Base-by-base conservation (phyloP, 257 asterid species). In the Rhazya stricta region DNA sequence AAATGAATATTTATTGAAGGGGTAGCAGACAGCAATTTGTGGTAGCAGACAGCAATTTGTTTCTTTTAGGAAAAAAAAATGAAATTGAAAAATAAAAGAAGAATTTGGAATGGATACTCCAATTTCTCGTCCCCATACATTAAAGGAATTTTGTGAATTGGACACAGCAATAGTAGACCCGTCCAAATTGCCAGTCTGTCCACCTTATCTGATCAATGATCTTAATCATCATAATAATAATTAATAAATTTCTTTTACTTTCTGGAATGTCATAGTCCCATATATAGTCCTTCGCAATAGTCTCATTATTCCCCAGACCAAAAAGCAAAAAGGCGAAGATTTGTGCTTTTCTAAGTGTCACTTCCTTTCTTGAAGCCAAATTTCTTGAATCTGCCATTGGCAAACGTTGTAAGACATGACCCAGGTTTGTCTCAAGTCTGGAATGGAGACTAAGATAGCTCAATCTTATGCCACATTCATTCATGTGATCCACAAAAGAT, bases 161-260 rank as follows among this genome's bases (percentile, higher is more conserved):
- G 79, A 81, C 79, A 21, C 66, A 73, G 63, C 57, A 11, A 45
- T 41, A 29, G 42, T 37, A 71, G 69, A 37, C 66, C 69, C 70
- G 70, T 74, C 65, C 76, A 76, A 72, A 19, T 76, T 76, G 83
- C 84, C 83, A 81, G 78, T 60, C 77, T 71, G 79, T 76, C 75
- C 43, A 63, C 48, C 80, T 81, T 74, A 77, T 81, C 79, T 75
- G 56, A 67, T 76, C 57, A 53, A 39, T 78, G 69, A 74, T 77
- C 79, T 77, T 72, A 66, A 73, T 75, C 74, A 76, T 29, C 72
- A 36, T 34, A 34, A 5, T 16, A 19, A 36, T 8, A 65, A n/a
- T n/a, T n/a, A n/a, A n/a, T n/a, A 39, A 63, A 18, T 73, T 72
- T 77, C 73, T 66, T 34, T 48, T 45, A 67, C 75, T 76, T 75